A percentile compares a stretch with the other conserved stretches of the same genome.
phyloP scores from a whole-genome alignment of 768 basidiomycete species.

The Leccinum arenicola region DNA sequence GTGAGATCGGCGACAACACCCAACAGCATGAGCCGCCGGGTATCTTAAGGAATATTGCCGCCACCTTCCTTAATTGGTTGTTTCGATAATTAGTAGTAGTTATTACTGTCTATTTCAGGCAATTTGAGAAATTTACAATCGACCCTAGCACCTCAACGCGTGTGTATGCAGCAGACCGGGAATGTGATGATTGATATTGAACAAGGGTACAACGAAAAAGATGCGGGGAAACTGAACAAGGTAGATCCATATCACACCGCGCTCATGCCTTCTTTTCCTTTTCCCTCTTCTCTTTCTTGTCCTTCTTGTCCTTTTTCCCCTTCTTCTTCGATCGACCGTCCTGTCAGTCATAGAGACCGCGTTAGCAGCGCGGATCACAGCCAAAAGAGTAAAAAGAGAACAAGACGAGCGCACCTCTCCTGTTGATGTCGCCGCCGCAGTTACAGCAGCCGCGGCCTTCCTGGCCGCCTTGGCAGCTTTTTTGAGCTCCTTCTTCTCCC shows the following conservation, averaged over 20 bases:
- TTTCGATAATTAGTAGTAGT: too few relatives aligned
- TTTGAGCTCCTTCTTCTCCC: slow-evolving; percentile 84
- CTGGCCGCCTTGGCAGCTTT: slow-evolving; percentile 69
- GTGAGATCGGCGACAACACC: too few relatives aligned
- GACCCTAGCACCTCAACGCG: too few relatives aligned
- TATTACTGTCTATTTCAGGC: too few relatives aligned
- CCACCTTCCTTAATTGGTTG: too few relatives aligned
- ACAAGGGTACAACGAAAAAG: not conserved
- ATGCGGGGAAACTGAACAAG: not conserved
- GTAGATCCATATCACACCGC: not conserved
- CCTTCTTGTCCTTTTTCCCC: slow-evolving; percentile 39
- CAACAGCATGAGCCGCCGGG: too few relatives aligned
- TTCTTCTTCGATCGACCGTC: slow-evolving; percentile 29
- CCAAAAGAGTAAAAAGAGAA: not conserved
- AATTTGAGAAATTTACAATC: too few relatives aligned
- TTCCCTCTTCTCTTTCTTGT: slow-evolving; percentile 36
- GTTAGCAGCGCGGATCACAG: slow-evolving; percentile 3
- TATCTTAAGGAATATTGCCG: too few relatives aligned
- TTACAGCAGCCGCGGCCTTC: slow-evolving; percentile 34
- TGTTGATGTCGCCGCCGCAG: not conserved
- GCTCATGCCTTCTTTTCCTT: slow-evolving; percentile 52
- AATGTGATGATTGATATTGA: not conserved
- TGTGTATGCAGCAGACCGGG: not conserved
- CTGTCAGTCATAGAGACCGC: slow-evolving; percentile 13
- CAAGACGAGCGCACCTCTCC: slow-evolving; percentile 36